Evolutionary conservation across 2,329 filamentous ascomycete species (phyloP).

Genomic region (Exophiala sp.): DNA sequence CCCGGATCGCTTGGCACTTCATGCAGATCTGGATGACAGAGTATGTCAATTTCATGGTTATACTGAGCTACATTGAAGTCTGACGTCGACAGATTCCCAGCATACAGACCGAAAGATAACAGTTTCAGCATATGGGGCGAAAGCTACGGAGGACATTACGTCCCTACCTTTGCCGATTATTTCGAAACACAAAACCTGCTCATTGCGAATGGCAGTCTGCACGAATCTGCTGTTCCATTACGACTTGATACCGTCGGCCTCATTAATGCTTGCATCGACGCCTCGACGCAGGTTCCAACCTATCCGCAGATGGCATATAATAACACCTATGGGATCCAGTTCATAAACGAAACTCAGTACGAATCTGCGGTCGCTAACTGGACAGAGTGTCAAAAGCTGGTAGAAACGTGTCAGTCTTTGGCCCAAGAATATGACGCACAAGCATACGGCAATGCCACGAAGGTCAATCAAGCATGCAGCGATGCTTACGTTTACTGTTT

Average conservation of each 20-base stretch:
- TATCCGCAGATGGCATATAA: constrained; percentile 48
- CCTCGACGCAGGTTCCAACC: constrained; percentile 41
- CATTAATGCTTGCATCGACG: constrained; percentile 49
- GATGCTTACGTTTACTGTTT: constrained; percentile 41
- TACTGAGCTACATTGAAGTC: not conserved
- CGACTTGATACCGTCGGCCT: constrained; percentile 46
- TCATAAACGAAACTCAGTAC: constrained; percentile 42
- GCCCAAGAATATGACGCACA: constrained; percentile 42
- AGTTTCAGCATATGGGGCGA: constrained; percentile 28
- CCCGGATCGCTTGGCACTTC: constrained; percentile 52
- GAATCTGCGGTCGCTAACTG: constrained; percentile 36
- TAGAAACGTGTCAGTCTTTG: constrained; percentile 45
- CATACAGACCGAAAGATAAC: constrained; percentile 53
- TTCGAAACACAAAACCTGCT: constrained; percentile 30
- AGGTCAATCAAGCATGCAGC: constrained; percentile 36
- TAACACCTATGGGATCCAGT: constrained; percentile 50
- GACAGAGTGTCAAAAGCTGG: constrained; percentile 47
- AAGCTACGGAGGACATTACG: constrained; percentile 31
- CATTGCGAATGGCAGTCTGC: constrained; percentile 25
- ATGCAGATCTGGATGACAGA: constrained; percentile 55
- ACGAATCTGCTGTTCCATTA: constrained; percentile 22
- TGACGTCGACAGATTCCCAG: constrained; percentile 43
- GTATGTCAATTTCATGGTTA: not conserved
- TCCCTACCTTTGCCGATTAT: constrained; percentile 28
- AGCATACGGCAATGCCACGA: constrained; percentile 33